phyloP scores from a whole-genome alignment of 345 rosid genomes.

The Camelina hispida region DNA sequence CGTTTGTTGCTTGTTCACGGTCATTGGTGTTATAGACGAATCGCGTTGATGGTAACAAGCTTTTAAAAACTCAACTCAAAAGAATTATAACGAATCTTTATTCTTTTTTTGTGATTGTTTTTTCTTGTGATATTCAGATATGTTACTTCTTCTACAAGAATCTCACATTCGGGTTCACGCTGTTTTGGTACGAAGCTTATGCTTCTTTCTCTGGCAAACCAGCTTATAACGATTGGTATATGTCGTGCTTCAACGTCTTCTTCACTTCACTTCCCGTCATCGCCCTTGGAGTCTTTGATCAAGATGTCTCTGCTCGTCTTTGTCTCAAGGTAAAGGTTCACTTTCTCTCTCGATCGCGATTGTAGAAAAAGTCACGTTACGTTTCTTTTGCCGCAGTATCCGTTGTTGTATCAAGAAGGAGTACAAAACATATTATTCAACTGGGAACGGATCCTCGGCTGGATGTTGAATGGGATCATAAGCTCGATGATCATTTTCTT shows the following conservation, averaged over 20 bases:
- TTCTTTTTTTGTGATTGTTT: not conserved
- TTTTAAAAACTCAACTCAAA: not conserved
- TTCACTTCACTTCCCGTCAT: constrained; percentile 98
- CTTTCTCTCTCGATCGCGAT: not conserved
- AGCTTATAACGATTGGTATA: constrained; percentile 95
- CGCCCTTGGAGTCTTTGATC: constrained; percentile 93
- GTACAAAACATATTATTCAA: constrained; percentile 75
- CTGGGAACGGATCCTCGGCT: constrained; percentile 83
- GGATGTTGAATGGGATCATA: constrained; percentile 88
- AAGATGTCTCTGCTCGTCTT: constrained; percentile 88
- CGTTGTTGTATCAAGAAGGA: constrained; percentile 78
- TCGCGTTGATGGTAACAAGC: constrained; percentile 77
- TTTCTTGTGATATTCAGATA: constrained; percentile 56
- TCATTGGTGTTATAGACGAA: constrained; percentile 97
- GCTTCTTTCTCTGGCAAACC: constrained; percentile 94
- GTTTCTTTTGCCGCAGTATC: constrained; percentile 56
- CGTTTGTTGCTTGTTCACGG: constrained; percentile 89
- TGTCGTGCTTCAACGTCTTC: constrained; percentile 92
- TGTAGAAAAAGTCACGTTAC: not conserved
- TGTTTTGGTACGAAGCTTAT: constrained; percentile 92
- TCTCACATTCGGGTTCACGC: constrained; percentile 83
- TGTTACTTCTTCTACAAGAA: constrained; percentile 99
- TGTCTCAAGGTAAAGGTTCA: constrained; percentile 69
- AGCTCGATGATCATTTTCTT: constrained; percentile 82
- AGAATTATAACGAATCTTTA: not conserved